These are phyloP conservation scores for Zymoseptoria passerinii DNA, from an alignment of 2,329 filamentous ascomycete genomes.

Conservation along the genomic window DNA sequence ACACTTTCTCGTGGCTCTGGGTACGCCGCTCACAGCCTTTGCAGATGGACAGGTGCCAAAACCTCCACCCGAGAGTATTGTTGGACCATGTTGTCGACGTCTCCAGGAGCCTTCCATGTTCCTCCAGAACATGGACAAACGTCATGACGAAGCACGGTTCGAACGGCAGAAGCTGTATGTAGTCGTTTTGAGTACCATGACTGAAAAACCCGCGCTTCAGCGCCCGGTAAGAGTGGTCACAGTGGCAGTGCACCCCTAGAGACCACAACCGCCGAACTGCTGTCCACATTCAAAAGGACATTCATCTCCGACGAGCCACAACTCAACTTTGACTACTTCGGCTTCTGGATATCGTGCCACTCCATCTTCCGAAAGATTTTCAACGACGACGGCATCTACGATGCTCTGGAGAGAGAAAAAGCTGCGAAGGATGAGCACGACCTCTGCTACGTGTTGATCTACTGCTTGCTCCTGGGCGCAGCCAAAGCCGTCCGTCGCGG, in stretches of 20 bases:
- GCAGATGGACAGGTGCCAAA: not conserved
- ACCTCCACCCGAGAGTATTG: not conserved
- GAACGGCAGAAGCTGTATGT: not conserved
- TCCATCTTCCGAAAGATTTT: not conserved
- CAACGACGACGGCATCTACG: not conserved
- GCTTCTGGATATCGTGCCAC: not conserved
- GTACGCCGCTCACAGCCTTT: not conserved
- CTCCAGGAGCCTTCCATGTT: not conserved
- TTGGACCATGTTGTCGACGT: not conserved
- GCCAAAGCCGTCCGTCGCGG: not conserved
- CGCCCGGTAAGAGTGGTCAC: not conserved
- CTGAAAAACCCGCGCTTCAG: not conserved
- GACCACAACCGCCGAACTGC: not conserved
- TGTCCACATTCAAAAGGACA: not conserved
- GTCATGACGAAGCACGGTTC: not conserved
- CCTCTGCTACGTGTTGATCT: not conserved
- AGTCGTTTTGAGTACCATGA: not conserved
- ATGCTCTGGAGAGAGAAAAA: not conserved
- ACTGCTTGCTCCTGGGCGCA: not conserved
- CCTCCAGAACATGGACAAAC: not conserved
- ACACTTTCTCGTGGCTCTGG: not conserved
- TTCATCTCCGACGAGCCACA: conserved; percentile 1
- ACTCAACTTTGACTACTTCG: conserved; percentile 1
- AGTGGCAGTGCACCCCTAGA: no score
- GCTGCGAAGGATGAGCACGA: not conserved